Conservation (phyloP, 306 rosid species). For the Citrullus colocynthis region DNA sequence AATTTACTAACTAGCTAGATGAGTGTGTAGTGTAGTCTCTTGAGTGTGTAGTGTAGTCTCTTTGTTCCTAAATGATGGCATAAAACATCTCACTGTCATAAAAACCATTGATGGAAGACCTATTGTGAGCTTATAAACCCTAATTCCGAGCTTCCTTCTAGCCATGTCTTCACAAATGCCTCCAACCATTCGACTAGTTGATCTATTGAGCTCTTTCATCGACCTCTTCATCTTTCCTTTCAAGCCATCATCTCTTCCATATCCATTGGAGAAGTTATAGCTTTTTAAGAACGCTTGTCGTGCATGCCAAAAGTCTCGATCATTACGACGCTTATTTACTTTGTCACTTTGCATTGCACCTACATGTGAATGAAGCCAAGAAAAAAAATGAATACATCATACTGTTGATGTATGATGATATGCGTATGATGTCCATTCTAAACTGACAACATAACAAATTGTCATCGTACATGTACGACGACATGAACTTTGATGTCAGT, state of each 20-base stretch:
- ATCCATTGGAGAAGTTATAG: slow-evolving; percentile 28
- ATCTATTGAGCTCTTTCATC: slow-evolving; percentile 21
- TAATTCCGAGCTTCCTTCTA: slow-evolving; percentile 20
- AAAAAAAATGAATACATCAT: background rate
- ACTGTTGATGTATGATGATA: too few relatives aligned
- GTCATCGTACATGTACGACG: too few relatives aligned
- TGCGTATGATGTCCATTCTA: too few relatives aligned
- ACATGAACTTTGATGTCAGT: too few relatives aligned
- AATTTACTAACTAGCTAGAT: background rate
- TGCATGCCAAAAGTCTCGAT: slow-evolving; percentile 32
- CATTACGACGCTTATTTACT: background rate
- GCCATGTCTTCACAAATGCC: slow-evolving; percentile 11
- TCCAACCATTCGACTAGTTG: slow-evolving; percentile 7
- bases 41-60: background rate
- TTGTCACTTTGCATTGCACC: background rate
- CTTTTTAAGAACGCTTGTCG: slow-evolving; percentile 41
- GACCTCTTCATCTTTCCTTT: slow-evolving; percentile 28
- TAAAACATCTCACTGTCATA: slow-evolving; percentile 23
- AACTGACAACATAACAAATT: too few relatives aligned
- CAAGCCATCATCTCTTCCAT: slow-evolving; percentile 8
- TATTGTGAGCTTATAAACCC: slow-evolving; percentile 28
- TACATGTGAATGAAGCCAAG: background rate
- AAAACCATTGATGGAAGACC: slow-evolving; percentile 21
- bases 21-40: background rate
- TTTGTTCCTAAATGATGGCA: slow-evolving; percentile 24